Percentiles rank a stretch among this genome's conserved stretches.
Conservation (phyloP, 2,329 filamentous ascomycete genomes). For the Ramichloridium luteum region DNA sequence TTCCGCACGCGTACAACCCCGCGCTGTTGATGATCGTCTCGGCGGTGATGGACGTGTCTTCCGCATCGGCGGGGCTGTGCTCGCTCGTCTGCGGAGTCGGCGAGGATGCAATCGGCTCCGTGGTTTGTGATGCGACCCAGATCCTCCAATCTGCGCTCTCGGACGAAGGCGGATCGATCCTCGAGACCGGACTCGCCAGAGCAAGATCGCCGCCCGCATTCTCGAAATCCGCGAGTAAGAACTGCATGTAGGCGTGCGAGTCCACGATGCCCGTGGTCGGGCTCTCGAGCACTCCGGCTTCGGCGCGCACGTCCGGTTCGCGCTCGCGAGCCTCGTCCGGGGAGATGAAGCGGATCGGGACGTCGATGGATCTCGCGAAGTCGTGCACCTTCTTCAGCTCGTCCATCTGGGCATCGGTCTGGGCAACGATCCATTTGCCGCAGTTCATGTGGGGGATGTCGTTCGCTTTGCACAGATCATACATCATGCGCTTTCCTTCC, state of each 20-base stretch:
- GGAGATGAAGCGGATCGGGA: constrained; percentile 61
- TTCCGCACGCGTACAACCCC: constrained; percentile 60
- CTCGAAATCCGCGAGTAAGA: constrained; percentile 64
- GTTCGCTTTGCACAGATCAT: constrained; percentile 58
- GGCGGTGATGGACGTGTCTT: constrained; percentile 46
- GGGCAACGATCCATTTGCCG: constrained; percentile 93
- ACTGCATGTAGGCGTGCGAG: constrained; percentile 72
- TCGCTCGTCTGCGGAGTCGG: constrained; percentile 15
- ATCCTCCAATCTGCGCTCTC: constrained; percentile 60
- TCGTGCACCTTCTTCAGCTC: constrained; percentile 46
- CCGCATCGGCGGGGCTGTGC: constrained; percentile 28
- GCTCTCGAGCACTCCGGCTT: constrained; percentile 66
- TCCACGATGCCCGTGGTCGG: constrained; percentile 84
- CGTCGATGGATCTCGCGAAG: constrained; percentile 42
- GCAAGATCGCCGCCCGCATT: constrained; percentile 64
- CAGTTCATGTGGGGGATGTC: constrained; percentile 59
- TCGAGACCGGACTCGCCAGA: constrained; percentile 53
- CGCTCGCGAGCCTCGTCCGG: constrained; percentile 46
- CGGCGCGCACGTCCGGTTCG: constrained; percentile 66
- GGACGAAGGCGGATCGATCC: constrained; percentile 37
- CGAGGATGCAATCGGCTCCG: constrained; percentile 13
- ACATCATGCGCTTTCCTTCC: constrained; percentile 62
- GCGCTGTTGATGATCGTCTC: constrained; percentile 77
- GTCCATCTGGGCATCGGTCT: constrained; percentile 57
- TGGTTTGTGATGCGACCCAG: constrained; percentile 28